These are phyloP conservation scores for Peterozyma toletana DNA, from an alignment of 805 yeast species.

Conservation along the genomic window DNA sequence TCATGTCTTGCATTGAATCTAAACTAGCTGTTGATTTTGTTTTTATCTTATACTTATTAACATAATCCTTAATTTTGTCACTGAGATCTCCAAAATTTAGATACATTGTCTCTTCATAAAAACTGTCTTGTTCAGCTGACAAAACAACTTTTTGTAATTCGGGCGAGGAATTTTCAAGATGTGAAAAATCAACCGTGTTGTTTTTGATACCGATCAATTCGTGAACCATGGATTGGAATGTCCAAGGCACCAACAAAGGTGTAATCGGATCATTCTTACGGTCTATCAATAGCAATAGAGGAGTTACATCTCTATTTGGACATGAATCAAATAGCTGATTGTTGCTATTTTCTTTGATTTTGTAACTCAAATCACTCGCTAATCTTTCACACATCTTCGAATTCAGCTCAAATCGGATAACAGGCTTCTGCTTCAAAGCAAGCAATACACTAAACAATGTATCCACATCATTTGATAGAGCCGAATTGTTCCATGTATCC, in stretches of 20 bases:
- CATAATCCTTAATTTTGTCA: slow-evolving; percentile 78
- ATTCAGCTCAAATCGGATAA: slow-evolving; percentile 69
- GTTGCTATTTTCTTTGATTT: slow-evolving; percentile 47
- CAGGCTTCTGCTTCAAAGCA: slow-evolving; percentile 71
- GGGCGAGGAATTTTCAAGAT: slow-evolving; percentile 45
- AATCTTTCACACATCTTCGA: slow-evolving; percentile 59
- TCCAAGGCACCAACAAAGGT: slow-evolving; percentile 92
- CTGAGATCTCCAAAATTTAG: slow-evolving; percentile 93
- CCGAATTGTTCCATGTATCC: slow-evolving; percentile 37
- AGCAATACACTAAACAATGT: slow-evolving; percentile 52
- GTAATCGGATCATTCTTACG: slow-evolving; percentile 89
- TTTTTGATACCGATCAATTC: slow-evolving; percentile 79
- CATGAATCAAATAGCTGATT: slow-evolving; percentile 63
- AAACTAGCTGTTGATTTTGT: slow-evolving; percentile 70
- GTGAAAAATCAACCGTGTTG: slow-evolving; percentile 67
- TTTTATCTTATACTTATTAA: slow-evolving; percentile 70
- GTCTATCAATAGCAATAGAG: slow-evolving; percentile 70
- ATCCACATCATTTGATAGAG: slow-evolving; percentile 32
- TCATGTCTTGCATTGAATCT: slow-evolving; percentile 81
- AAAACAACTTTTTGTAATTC: slow-evolving; percentile 59
- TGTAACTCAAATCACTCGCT: slow-evolving; percentile 58
- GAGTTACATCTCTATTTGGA: slow-evolving; percentile 55
- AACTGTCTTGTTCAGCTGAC: slow-evolving; percentile 65
- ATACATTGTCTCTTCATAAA: slow-evolving; percentile 75
- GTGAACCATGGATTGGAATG: slow-evolving; percentile 96